Evolutionary conservation across 1,139 yeast genomes (phyloP).

Genomic region (Saccharomyces hybrid): DNA sequence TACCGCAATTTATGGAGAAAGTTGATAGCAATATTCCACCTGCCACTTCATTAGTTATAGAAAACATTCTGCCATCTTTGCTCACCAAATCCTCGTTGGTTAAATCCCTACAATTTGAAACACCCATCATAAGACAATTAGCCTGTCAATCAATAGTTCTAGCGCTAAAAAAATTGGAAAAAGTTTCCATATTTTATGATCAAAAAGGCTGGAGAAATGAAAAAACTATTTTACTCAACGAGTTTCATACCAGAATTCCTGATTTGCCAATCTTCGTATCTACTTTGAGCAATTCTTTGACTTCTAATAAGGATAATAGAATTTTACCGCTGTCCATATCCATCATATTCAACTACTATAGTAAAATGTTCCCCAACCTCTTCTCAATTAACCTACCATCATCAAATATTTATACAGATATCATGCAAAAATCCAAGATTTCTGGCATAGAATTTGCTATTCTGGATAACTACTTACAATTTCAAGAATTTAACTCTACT

Average conservation of each 20-base stretch:
- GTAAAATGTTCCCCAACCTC: constrained; percentile 30
- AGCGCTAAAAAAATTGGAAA: constrained; percentile 46
- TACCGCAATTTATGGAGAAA: constrained; percentile 36
- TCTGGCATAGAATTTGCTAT: constrained; percentile 47
- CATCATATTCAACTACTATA: constrained; percentile 31
- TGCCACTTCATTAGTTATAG: constrained; percentile 35
- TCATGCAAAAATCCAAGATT: constrained; percentile 31
- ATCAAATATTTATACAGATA: constrained; percentile 32
- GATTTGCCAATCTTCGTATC: constrained; percentile 39
- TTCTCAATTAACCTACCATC: constrained; percentile 28
- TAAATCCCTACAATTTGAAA: constrained; percentile 50
- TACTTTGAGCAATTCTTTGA: constrained; percentile 34
- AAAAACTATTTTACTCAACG: constrained; percentile 34
- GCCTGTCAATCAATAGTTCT: constrained; percentile 53
- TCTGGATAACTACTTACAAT: constrained; percentile 40
- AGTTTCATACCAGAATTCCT: constrained; percentile 40
- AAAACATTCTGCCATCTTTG: constrained; percentile 59
- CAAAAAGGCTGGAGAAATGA: constrained; percentile 37
- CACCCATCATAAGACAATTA: constrained; percentile 56
- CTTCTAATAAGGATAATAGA: constrained; percentile 33
- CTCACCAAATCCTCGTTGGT: constrained; percentile 52
- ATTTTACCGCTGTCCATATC: constrained; percentile 35
- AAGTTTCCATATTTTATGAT: constrained; percentile 36
- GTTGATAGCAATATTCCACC: constrained; percentile 29
- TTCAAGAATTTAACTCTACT: constrained; percentile 34